Conservation (phyloP, 225 moss, liverwort and hornwort genomes). For the Pleurozium schreberi region DNA sequence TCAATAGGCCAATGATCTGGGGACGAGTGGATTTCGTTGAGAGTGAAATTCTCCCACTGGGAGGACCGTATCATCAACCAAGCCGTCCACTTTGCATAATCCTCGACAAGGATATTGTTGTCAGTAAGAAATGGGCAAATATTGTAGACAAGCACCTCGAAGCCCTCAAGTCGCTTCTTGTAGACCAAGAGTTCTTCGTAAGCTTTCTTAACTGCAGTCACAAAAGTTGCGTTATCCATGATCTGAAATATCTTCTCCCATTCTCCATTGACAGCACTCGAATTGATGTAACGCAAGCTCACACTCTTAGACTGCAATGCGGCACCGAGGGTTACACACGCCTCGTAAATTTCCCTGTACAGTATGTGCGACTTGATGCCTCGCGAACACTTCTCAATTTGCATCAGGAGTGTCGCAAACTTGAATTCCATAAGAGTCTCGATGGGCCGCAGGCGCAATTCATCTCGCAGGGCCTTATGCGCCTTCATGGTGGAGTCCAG, state of each 20-base stretch:
- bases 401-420: constrained; percentile 28
- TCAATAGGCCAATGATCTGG: constrained; percentile 33
- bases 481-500: constrained; percentile 11
- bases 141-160: constrained; percentile 9
- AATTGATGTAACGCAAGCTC: constrained; percentile 17
- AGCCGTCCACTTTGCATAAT: neutral
- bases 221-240: constrained; percentile 8
- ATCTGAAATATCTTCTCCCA: constrained; percentile 34
- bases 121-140: constrained; percentile 9
- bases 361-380: constrained; percentile 5
- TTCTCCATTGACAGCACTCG: neutral
- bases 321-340: constrained; percentile 9
- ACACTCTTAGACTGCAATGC: constrained; percentile 6
- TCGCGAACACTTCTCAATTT: constrained; percentile 25
- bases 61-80: constrained; percentile 20
- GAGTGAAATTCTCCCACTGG: constrained; percentile 28
- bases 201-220: constrained; percentile 11
- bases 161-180: constrained; percentile 12
- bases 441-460: constrained; percentile 1
- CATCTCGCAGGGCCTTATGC: neutral
- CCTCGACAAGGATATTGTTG: neutral
- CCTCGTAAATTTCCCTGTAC: neutral
- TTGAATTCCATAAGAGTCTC: constrained; percentile 19
- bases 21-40: constrained; percentile 7
- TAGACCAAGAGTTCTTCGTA: constrained; percentile 9